phyloP scores from a whole-genome alignment of 31 red algal genomes.

The Bonnemaisonia californica region DNA sequence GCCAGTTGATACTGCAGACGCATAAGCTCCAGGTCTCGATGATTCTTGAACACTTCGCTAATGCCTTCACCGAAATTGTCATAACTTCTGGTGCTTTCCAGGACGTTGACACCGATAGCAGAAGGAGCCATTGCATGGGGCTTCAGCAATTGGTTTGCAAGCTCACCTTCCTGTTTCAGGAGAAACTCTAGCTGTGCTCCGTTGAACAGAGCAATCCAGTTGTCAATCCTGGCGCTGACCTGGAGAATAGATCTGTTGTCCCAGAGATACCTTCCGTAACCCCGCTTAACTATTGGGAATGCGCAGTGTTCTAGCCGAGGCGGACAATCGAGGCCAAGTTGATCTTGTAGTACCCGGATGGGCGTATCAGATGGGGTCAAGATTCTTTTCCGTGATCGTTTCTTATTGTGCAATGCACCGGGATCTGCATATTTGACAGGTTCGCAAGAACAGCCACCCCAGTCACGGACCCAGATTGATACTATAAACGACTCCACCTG shows the following conservation, averaged over 20 bases:
- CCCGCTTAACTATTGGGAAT: constrained; percentile 36
- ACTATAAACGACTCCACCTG: constrained; percentile 62
- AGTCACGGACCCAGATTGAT: constrained; percentile 37
- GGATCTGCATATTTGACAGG: not conserved
- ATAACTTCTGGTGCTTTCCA: not conserved
- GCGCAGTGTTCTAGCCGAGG: constrained; percentile 15
- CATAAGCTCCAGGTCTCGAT: constrained; percentile 30
- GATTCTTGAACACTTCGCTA: constrained; percentile 31
- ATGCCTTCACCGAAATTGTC: not conserved
- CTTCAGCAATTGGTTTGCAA: not conserved
- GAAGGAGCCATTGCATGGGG: not conserved
- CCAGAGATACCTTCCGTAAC: constrained; percentile 65
- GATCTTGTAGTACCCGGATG: constrained; percentile 51
- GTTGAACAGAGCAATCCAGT: constrained; percentile 43
- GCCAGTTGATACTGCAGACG: constrained; percentile 62
- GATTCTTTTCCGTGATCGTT: not conserved
- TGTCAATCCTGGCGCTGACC: constrained; percentile 69
- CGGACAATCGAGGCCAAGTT: constrained; percentile 43
- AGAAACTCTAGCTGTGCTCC: constrained; percentile 45
- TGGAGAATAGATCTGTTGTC: constrained; percentile 58
- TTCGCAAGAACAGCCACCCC: constrained; percentile 26
- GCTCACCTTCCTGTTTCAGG: constrained; percentile 2
- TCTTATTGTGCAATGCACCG: not conserved
- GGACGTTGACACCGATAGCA: not conserved
- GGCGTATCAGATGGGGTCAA: constrained; percentile 45